Conservation (phyloP, 306 rosid genomes). For the Dryas alaskensis region DNA sequence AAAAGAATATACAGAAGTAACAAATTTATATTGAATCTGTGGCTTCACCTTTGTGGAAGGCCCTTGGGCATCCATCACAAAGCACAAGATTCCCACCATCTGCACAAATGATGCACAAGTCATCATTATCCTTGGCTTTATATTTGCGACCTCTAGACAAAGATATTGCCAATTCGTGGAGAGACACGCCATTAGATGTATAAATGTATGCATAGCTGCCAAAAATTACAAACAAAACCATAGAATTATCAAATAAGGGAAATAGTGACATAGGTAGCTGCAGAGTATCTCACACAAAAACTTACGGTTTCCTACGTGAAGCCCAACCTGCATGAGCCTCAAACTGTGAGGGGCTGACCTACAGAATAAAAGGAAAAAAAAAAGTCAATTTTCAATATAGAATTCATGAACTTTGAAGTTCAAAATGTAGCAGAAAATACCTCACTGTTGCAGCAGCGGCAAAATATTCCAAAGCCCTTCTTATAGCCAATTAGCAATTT, state of each 20-base stretch:
- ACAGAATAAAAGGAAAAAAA: slow-evolving; percentile 37
- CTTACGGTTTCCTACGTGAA: slow-evolving; percentile 95
- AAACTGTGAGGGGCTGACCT: slow-evolving; percentile 96
- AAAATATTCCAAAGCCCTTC: slow-evolving; percentile 79
- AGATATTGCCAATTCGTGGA: slow-evolving; percentile 84
- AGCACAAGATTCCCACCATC: slow-evolving; percentile 94
- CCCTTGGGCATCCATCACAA: slow-evolving; percentile 98
- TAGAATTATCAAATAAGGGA: slow-evolving; percentile 24
- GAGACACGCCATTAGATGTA: slow-evolving; percentile 92
- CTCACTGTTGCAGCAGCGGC: slow-evolving; percentile 87
- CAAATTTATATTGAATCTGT: neutral
- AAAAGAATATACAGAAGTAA: too few species aligned
- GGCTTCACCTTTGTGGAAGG: slow-evolving; percentile 85
- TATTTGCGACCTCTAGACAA: slow-evolving; percentile 82
- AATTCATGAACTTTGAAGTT: slow-evolving; percentile 16
- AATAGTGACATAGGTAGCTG: neutral
- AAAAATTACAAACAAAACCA: slow-evolving; percentile 34
- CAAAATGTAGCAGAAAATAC: slow-evolving; percentile 43
- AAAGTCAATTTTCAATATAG: slow-evolving; percentile 16
- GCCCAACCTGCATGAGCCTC: slow-evolving; percentile 99
- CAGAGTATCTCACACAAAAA: slow-evolving; percentile 29
- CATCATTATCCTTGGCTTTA: slow-evolving; percentile 83
- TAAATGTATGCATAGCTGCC: slow-evolving; percentile 94
- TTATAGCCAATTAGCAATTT: slow-evolving; percentile 94
- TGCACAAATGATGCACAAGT: slow-evolving; percentile 87